Percentiles rank a stretch among this genome's conserved stretches.
Evolutionary conservation across 2,329 filamentous ascomycete species (phyloP).

Genomic region (Penicillium sclerotiorum): DNA sequence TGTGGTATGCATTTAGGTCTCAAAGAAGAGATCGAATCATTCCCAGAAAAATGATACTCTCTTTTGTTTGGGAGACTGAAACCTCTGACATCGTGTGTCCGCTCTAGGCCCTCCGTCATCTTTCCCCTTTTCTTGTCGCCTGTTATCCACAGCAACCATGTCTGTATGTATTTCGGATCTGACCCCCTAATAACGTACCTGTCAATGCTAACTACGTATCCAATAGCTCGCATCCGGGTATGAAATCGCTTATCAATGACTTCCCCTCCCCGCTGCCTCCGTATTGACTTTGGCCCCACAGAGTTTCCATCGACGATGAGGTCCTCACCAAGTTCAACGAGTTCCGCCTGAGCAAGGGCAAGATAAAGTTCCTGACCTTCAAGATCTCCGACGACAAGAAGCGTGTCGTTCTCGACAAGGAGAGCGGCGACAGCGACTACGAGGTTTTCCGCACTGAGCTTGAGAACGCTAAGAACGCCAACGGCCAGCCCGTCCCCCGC

Average conservation of each 20-base stretch:
- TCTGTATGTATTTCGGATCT: slow-evolving; percentile 31
- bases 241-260: slow-evolving; percentile 9
- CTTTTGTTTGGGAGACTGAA: slow-evolving; percentile 10
- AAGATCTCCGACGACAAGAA: slow-evolving; percentile 56
- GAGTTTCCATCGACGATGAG: slow-evolving; percentile 51
- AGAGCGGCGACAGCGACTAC: slow-evolving; percentile 49
- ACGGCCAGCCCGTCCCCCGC: slow-evolving; percentile 49
- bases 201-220: slow-evolving; percentile 13
- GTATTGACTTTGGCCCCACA: slow-evolving; percentile 31
- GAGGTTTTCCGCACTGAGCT: slow-evolving; percentile 53
- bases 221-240: slow-evolving; percentile 42
- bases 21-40: not conserved
- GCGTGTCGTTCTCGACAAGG: slow-evolving; percentile 52
- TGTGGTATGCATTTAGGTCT: not conserved
- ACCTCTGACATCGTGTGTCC: slow-evolving; percentile 35
- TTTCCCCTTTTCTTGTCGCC: slow-evolving; percentile 21
- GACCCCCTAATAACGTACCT: not conserved
- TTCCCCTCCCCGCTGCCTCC: slow-evolving; percentile 5
- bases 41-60: not conserved
- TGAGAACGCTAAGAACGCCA: slow-evolving; percentile 43
- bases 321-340: slow-evolving; percentile 52
- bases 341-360: slow-evolving; percentile 48
- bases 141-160: slow-evolving; percentile 34
- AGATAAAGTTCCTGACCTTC: slow-evolving; percentile 56
- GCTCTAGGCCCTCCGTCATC: slow-evolving; percentile 24